Evolutionary conservation across 164 flowering plant genomes (phyloP).

Genomic region (Paratinospora sagittata): DNA sequence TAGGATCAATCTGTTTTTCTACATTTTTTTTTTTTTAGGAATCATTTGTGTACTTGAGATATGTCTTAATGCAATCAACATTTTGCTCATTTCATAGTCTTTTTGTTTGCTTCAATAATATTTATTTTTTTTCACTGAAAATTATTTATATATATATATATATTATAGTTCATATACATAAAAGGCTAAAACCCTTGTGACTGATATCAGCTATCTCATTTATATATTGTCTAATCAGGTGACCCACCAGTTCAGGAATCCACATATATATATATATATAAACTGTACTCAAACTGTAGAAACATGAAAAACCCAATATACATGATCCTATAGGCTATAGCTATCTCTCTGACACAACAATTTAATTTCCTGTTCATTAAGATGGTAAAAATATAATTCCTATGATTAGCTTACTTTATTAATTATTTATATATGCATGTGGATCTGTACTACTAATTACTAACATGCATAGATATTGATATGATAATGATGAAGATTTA

Average conservation of each 20-base stretch:
- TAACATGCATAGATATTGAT: no score
- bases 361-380: no score
- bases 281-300: not conserved
- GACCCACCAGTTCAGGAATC: slow-evolving; percentile 3
- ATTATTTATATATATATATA: no score
- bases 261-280: no score
- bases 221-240: not conserved
- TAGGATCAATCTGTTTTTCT: not conserved
- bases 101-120: not conserved
- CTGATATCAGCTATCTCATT: not conserved
- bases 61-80: slow-evolving; percentile 1
- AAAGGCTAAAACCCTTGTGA: not conserved
- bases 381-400: no score
- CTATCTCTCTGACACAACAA: no score
- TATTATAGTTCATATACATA: no score
- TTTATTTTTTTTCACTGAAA: not conserved
- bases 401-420: no score
- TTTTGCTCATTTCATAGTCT: not conserved
- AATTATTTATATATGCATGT: no score
- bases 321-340: not conserved
- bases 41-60: slow-evolving; percentile 6
- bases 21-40: not conserved
- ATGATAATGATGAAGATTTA: no score
- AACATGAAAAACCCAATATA: not conserved
- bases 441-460: no score